Base-by-base conservation (phyloP, 2,329 filamentous ascomycete species). In the Colletotrichum paranaense region DNA sequence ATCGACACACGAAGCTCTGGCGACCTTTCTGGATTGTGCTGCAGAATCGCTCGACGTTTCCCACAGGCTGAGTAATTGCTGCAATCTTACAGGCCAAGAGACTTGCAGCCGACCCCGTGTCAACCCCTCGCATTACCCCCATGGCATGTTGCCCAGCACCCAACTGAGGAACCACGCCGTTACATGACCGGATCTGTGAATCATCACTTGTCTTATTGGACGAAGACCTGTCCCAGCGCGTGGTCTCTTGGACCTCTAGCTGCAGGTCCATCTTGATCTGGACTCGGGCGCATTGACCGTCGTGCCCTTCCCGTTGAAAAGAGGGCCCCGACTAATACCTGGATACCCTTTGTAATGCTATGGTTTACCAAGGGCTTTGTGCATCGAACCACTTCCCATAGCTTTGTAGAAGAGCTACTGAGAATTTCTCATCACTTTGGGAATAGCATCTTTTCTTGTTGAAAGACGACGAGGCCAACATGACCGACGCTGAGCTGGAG, bases 21-120 rank as follows among this genome's bases (percentile, higher is more conserved):
- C 49, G 32, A 30, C 66, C 49, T 22, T 62, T 62, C 68, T 68
- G 68, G 68, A 64, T 55, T n/a, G 42, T 68, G 55, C 42, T 74
- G 64, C 46, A 62, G 56, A 68, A 60, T 69, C 26, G 7, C 49
- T 72, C 38, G 42, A 69, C 62, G 60, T 55, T 62, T 42, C n/a
- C 24, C 60, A 38, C 22, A 49, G 32, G 78, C 78, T 79, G 76
- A 77, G 76, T 78, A 79, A 79, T 78, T 76, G 66, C 75, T 73
- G 73, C 72, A 52, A 63, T 75, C 76, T 78, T 68, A 79, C 65
- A 79, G 78, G 78, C 59, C 58, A 71, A 59, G 62, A 32, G 57
- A 24, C 59, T 73, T 42, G 42, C 62, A 70, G 42, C 63, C 67
- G 66, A 67, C 62, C 70, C 62, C 56, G 69, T 70, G 68, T 55